A percentile compares a stretch with the other conserved stretches of the same genome.
phyloP scores from a whole-genome alignment of 305 asterid genomes.

The Fraxinus xanthoxyloides region DNA sequence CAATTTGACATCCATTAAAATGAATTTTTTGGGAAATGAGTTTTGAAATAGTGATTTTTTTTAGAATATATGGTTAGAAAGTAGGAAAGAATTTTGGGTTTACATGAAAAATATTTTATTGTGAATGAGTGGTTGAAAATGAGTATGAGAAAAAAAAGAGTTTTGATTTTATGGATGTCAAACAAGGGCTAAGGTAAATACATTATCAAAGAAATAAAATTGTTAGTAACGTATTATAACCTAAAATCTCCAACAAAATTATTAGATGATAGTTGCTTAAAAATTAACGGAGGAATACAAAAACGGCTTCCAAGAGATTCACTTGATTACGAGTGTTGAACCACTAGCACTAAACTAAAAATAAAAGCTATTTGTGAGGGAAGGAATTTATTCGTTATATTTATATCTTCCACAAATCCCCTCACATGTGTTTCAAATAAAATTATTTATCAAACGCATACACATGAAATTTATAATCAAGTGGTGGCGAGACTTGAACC shows the following conservation, averaged over 20 bases:
- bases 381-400: background rate
- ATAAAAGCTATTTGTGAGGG: background rate
- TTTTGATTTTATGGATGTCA: background rate
- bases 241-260: constrained; percentile 4
- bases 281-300: background rate
- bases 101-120: background rate
- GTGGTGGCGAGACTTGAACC: background rate
- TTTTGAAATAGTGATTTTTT: background rate
- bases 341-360: background rate
- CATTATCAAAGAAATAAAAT: background rate
- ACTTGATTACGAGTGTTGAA: background rate
- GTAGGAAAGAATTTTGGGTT: background rate
- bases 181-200: background rate
- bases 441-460: background rate
- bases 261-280: background rate
- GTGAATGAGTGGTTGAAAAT: background rate
- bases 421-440: background rate
- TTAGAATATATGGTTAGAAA: background rate
- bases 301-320: background rate
- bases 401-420: background rate
- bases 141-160: background rate
- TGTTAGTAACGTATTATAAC: constrained; percentile 9
- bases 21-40: background rate
- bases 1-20: background rate
- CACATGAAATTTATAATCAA: background rate